Evolutionary conservation across 2,329 filamentous ascomycete genomes (phyloP).

Genomic region (Rachicladosporium sp.): DNA sequence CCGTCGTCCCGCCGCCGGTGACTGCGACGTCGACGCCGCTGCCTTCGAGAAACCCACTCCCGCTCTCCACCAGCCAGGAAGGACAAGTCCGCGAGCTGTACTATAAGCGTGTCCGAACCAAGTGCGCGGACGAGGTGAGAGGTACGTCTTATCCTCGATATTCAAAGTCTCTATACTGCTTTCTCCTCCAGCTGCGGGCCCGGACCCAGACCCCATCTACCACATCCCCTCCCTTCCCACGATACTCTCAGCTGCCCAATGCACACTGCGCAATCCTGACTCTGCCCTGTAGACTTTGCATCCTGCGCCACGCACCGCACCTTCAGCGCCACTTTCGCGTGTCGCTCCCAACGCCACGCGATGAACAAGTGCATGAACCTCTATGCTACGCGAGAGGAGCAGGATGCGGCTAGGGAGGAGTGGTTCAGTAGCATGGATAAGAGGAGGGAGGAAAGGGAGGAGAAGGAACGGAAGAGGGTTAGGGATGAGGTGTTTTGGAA

Average conservation of each 20-base stretch:
- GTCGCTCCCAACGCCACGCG: conserved; percentile 60
- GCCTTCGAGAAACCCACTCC: conserved; percentile 54
- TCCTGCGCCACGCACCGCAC: conserved; percentile 78
- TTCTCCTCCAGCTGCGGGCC: no score
- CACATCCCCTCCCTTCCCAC: no score
- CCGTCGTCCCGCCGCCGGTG: no score
- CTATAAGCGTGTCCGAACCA: conserved; percentile 62
- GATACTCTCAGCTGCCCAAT: no score
- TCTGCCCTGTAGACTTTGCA: conserved; percentile 58
- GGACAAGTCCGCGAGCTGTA: conserved; percentile 70
- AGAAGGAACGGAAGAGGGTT: conserved; percentile 32
- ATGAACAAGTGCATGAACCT: conserved; percentile 94
- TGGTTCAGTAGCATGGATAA: conserved; percentile 76
- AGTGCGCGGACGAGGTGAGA: conserved; percentile 51
- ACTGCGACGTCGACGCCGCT: no score
- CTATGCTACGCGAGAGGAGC: conserved; percentile 71
- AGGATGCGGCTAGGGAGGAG: conserved; percentile 80
- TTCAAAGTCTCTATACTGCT: no score
- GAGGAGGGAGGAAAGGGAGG: conserved; percentile 54
- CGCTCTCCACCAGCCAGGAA: conserved; percentile 71
- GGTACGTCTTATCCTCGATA: conserved; percentile 20
- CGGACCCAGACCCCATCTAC: no score
- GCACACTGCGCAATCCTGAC: no score
- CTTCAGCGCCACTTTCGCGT: conserved; percentile 76
- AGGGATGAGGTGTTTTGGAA: conserved; percentile 35